Evolutionary conservation across 345 rosid species (phyloP).

Genomic region (Hibiscus syriacus): DNA sequence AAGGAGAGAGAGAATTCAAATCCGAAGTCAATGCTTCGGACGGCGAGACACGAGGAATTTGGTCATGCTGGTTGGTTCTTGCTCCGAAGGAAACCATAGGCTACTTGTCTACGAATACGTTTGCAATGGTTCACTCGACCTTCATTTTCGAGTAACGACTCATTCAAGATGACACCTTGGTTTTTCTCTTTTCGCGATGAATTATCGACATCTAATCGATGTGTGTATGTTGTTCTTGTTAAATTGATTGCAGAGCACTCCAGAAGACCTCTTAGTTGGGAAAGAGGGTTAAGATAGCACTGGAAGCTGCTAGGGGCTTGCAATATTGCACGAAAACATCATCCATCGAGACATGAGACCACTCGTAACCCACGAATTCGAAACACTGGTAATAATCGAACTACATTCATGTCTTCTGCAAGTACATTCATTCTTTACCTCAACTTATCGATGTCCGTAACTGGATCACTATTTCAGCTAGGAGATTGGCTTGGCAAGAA

Average conservation of each 20-base stretch:
- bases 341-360: slow-evolving; percentile 63
- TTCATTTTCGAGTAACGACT: slow-evolving; percentile 51
- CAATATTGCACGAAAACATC: slow-evolving; percentile 50
- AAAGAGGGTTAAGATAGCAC: slow-evolving; percentile 50
- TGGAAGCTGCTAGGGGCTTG: slow-evolving; percentile 52
- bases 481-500: slow-evolving; percentile 73
- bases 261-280: slow-evolving; percentile 41
- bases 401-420: neutral
- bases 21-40: slow-evolving; percentile 56
- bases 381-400: slow-evolving; percentile 40
- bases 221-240: neutral
- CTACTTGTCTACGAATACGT: slow-evolving; percentile 61
- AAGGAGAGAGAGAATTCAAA: slow-evolving; percentile 52
- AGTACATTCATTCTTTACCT: neutral
- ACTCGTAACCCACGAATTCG: slow-evolving; percentile 52
- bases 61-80: slow-evolving; percentile 55
- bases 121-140: slow-evolving; percentile 55
- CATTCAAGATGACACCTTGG: neutral
- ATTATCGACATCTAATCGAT: neutral
- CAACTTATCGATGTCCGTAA: neutral
- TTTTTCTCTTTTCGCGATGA: neutral
- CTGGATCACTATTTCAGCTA: slow-evolving; percentile 23
- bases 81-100: slow-evolving; percentile 49
- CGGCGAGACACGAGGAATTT: slow-evolving; percentile 55
- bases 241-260: slow-evolving; percentile 35